phyloP scores from a whole-genome alignment of 78 protist species.

The Bodo saltans region DNA sequence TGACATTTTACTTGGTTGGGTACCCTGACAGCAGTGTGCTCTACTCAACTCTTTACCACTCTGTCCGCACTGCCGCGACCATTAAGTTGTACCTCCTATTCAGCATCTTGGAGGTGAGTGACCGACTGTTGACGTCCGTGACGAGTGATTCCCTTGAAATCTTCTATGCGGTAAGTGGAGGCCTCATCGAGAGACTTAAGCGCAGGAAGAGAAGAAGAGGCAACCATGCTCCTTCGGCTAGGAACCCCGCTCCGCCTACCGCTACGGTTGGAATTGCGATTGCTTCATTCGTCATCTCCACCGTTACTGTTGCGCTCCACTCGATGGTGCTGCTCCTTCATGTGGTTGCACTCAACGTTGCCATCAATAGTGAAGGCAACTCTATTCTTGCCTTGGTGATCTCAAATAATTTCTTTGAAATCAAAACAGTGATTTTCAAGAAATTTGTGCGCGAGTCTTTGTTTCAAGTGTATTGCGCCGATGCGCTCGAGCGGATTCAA shows the following conservation, averaged over 20 bases:
- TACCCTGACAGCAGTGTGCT: no score
- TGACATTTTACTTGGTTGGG: no score
- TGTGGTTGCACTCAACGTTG: slow-evolving; percentile 22
- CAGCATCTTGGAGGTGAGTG: slow-evolving; percentile 16
- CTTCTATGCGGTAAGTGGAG: neutral
- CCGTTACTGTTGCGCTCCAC: slow-evolving; percentile 20
- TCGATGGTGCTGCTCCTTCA: neutral
- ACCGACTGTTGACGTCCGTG: slow-evolving; percentile 9
- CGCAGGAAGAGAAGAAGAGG: neutral
- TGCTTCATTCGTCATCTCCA: neutral
- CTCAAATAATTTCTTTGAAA: slow-evolving; percentile 31
- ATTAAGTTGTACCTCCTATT: slow-evolving; percentile 23
- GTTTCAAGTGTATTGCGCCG: slow-evolving; percentile 24
- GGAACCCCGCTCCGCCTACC: neutral
- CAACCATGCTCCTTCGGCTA: neutral
- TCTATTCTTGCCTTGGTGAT: slow-evolving; percentile 22
- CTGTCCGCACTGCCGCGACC: slow-evolving; percentile 2
- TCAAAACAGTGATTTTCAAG: slow-evolving; percentile 34
- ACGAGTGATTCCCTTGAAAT: neutral
- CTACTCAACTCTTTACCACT: slow-evolving; percentile 23
- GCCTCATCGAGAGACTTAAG: neutral
- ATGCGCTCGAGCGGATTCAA: slow-evolving; percentile 28
- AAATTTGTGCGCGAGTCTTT: slow-evolving; percentile 6
- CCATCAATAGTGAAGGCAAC: slow-evolving; percentile 21
- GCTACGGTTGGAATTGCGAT: neutral